Percentiles rank a stretch among this genome's conserved stretches.
Evolutionary conservation across 805 yeast genomes (phyloP).

Genomic region (Candida suzukii): DNA sequence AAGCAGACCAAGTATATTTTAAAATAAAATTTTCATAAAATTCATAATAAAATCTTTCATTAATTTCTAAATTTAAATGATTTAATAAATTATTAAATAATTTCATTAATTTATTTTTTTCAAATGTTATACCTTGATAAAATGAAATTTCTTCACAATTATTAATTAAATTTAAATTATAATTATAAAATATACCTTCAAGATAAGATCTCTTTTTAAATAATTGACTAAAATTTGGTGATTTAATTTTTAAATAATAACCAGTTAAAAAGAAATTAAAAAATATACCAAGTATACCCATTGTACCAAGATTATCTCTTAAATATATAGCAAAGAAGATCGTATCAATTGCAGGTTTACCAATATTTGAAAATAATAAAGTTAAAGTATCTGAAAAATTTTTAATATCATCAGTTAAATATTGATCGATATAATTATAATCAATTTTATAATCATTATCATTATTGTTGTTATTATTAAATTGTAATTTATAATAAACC

Average conservation of each 20-base stretch:
- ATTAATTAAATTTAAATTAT: slow-evolving; percentile 76
- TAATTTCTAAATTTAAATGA: slow-evolving; percentile 28
- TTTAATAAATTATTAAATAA: slow-evolving; percentile 48
- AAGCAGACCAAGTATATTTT: slow-evolving; percentile 91
- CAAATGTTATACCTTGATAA: slow-evolving; percentile 81
- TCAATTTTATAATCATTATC: slow-evolving; percentile 27
- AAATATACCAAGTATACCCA: slow-evolving; percentile 80
- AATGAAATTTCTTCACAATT: slow-evolving; percentile 93
- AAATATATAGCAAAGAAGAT: slow-evolving; percentile 78
- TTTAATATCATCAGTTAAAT: slow-evolving; percentile 77
- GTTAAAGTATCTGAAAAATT: slow-evolving; percentile 77
- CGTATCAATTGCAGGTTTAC: slow-evolving; percentile 85
- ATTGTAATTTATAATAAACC: slow-evolving; percentile 77
- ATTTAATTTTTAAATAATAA: slow-evolving; percentile 54
- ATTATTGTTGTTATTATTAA: slow-evolving; percentile 39
- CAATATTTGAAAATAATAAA: slow-evolving; percentile 78
- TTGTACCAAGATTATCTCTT: slow-evolving; percentile 76
- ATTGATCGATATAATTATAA: slow-evolving; percentile 72
- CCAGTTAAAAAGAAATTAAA: slow-evolving; percentile 79
- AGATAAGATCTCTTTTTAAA: slow-evolving; percentile 67
- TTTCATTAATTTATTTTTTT: slow-evolving; percentile 55
- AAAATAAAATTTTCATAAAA: slow-evolving; percentile 79
- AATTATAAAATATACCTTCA: slow-evolving; percentile 85
- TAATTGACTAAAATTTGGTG: slow-evolving; percentile 82
- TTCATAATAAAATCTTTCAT: slow-evolving; percentile 62